A percentile compares a stretch with the other conserved stretches of the same genome.
These are phyloP conservation scores for Nasturtium officinale DNA, from an alignment of 345 rosid species.

Conservation along the genomic window DNA sequence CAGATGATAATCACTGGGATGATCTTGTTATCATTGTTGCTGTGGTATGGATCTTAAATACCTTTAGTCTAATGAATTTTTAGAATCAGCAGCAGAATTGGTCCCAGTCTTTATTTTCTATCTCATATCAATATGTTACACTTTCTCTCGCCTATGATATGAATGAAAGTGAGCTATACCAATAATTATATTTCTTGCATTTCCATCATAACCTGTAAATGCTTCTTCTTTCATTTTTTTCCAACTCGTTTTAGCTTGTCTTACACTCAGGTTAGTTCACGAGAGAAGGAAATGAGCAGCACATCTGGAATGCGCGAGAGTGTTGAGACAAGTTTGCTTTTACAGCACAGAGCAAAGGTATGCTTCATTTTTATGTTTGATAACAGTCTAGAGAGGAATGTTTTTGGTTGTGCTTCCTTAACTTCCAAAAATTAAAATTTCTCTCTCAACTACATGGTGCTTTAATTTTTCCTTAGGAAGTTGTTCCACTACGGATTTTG, in stretches of 20 bases:
- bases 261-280: constrained; percentile 74
- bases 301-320: constrained; percentile 94
- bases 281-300: constrained; percentile 95
- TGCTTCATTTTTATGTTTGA: constrained; percentile 22
- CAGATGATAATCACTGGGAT: constrained; percentile 89
- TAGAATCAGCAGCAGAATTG: neutral
- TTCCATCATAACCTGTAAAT: neutral
- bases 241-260: constrained; percentile 29
- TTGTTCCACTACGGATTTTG: constrained; percentile 75
- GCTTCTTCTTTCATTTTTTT: neutral
- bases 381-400: neutral
- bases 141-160: neutral
- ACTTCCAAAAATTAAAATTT: neutral
- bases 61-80: neutral
- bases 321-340: constrained; percentile 91
- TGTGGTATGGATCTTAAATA: constrained; percentile 63
- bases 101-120: neutral
- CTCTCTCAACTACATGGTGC: neutral
- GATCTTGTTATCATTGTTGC: constrained; percentile 91
- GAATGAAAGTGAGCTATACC: neutral
- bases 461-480: constrained; percentile 53
- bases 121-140: neutral
- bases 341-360: constrained; percentile 90
- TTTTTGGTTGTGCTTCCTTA: neutral
- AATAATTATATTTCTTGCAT: neutral